These are phyloP conservation scores for Conticribra guillardii DNA, from an alignment of 108 stramenopile species.

Conservation along the genomic window DNA sequence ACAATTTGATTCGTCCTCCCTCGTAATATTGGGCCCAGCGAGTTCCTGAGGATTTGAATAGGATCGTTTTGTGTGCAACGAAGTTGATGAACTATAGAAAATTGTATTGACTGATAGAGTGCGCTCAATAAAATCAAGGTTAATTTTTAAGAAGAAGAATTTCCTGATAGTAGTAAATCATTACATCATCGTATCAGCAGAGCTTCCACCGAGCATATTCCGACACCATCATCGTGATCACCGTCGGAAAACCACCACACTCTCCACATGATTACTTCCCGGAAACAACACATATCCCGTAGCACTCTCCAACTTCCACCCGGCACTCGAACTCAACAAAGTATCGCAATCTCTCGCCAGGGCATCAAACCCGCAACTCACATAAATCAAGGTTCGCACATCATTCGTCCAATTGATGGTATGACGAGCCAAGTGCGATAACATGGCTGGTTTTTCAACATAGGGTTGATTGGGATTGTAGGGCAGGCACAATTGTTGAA, in stretches of 20 bases:
- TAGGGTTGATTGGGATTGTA: conserved; percentile 70
- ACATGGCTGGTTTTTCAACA: conserved; percentile 55
- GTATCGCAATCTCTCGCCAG: conserved; percentile 89
- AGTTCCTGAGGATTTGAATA: no score
- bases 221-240: no score
- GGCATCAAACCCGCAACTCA: conserved; percentile 97
- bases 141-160: no score
- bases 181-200: not conserved
- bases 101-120: no score
- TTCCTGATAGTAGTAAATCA: no score
- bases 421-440: conserved; percentile 60
- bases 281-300: conserved; percentile 96
- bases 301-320: conserved; percentile 89
- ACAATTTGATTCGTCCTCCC: no score
- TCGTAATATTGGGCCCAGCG: no score
- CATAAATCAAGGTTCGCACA: conserved; percentile 90
- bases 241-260: conserved; percentile 87
- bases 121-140: no score
- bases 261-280: conserved; percentile 95
- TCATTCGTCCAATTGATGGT: conserved; percentile 75
- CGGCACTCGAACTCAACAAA: conserved; percentile 69
- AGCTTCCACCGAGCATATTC: no score
- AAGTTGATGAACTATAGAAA: no score
- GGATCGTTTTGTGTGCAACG: no score
- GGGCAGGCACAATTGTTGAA: conserved; percentile 76